Percentiles rank a stretch among this genome's conserved stretches.
Conservation (phyloP, 2,329 filamentous ascomycete genomes). For the Dactylellina sp. region DNA sequence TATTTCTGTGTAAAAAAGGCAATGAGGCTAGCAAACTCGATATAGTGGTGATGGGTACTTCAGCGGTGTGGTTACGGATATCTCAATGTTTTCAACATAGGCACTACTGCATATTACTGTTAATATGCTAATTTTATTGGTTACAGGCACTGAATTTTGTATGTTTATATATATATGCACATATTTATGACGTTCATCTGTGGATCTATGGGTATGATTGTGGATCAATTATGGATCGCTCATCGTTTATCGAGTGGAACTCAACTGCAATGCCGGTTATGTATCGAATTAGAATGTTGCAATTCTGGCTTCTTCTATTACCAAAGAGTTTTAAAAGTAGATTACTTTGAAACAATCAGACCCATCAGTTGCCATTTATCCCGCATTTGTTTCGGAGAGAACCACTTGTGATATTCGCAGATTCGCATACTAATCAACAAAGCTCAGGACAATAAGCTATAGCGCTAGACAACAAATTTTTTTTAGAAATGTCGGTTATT, state of each 20-base stretch:
- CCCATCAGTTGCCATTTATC: constrained; percentile 1
- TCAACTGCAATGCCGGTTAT: not conserved
- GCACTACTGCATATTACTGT: not conserved
- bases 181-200: not conserved
- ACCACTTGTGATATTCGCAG: not conserved
- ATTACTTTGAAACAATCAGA: not conserved
- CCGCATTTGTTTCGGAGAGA: constrained; percentile 1
- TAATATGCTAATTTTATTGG: constrained; percentile 1
- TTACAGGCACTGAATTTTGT: not conserved
- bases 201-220: not conserved
- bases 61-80: constrained; percentile 3
- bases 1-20: not conserved
- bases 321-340: constrained; percentile 1
- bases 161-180: too few relatives aligned
- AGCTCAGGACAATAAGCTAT: not conserved
- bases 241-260: constrained; percentile 2
- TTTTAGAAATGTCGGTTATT: too few relatives aligned
- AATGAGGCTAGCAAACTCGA: not conserved
- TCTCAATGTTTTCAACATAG: constrained; percentile 1
- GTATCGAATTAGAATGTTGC: not conserved
- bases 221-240: not conserved
- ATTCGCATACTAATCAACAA: not conserved
- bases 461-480: too few relatives aligned
- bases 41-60: constrained; percentile 1
- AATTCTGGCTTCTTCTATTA: constrained; percentile 1